Base-by-base conservation (phyloP, 2,329 filamentous ascomycete genomes). In the Curvularia sp. region DNA sequence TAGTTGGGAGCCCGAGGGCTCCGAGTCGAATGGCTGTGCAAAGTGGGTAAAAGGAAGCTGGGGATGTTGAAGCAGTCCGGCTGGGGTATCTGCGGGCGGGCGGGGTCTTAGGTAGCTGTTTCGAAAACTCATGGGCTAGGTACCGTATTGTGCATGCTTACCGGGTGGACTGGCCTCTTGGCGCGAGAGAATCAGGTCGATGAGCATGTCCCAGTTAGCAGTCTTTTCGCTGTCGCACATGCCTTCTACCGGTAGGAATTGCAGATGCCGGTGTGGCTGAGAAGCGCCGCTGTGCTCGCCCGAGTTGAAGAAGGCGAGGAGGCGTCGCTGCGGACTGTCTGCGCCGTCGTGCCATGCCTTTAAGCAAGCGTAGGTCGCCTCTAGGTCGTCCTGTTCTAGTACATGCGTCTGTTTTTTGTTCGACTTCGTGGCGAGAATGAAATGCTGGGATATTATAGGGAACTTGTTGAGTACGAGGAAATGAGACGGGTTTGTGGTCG, bases 391-490 rank as follows among this genome's bases (percentile, higher is more conserved):
- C 12, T 78, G 73, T 49, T 88, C 87, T 1, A 92, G 80, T 5
- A 88, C 70, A 63, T 89, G 80, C 1, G 85, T 87, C 79, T 92
- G 89, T n/a, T 80, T 78, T 70, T 86, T 84, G 72, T 87, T 87
- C 1, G 78, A 74, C n/a, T 78, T 84, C 0, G 89, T 92, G 0
- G 86, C 84, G 47, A 92, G 82, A 65, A 92, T 90, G 71, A 90
- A 90, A 77, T 92, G 89, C 67, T 87, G 83, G 0, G 85, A 83
- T 32, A 90, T 87, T 48, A 92, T 78, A 48, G 89, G 88, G 67
- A 89, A 92, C 74, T 92, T 92, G 80, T 92, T 92, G 39, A 92
- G 79, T 1, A 92, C 85, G 41, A 92, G 81, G 57, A 83, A 81
- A 74, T 92, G 89, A 8, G 79, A 74, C 0, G 85, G 79, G 23